Base-by-base conservation (phyloP, 2,329 filamentous ascomycete genomes). In the Coniella lustricola region DNA sequence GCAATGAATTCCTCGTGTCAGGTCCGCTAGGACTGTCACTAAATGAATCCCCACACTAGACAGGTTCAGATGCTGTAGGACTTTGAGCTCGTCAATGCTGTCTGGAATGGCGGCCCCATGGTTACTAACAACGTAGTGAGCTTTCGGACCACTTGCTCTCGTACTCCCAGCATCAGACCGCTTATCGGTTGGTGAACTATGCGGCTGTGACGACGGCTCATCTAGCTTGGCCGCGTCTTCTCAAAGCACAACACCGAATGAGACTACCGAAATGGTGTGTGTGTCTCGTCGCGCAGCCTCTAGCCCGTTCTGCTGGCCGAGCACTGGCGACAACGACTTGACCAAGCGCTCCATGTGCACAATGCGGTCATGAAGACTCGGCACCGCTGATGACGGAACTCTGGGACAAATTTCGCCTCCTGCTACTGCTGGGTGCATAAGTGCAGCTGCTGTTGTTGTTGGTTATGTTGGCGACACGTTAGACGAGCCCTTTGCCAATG, bases 41-140 rank as follows among this genome's bases (percentile, higher is more conserved):
- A 16, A 9, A 17, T 3, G 2, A 7, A 5, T 32, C 10, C 35
- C 36, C 32, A 10, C 39, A 8, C 32, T 20, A 50, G 10, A 63
- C 55, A 5, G 36, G 7, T 39, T 22, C 36, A 7, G 18, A 16
- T 2, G 21, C 5, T 16, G 38, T 29, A 25, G 38, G 1, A 66
- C 60, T 44, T 62, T 67, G 4, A 72, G 54, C 4, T 70, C 68
- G 1, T 66, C 59, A 17, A 71, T 70, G 34, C 59, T 58, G 21
- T 71, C 65, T 4, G 71, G 53, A 1, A 72, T 60, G 10, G 68
- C 64, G 5, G 65, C 62, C 68, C 68, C 71, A 47, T 72, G 69
- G 10, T 59, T 60, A 18, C 63, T 55, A 9, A 59, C 55, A 8
- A 69, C 64, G 35, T 72, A 72, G 29, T 53, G 0, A 56, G 51